These are phyloP conservation scores for Hyparrhenia diplandra DNA, from an alignment of 176 grass and related monocot species.

Conservation along the genomic window DNA sequence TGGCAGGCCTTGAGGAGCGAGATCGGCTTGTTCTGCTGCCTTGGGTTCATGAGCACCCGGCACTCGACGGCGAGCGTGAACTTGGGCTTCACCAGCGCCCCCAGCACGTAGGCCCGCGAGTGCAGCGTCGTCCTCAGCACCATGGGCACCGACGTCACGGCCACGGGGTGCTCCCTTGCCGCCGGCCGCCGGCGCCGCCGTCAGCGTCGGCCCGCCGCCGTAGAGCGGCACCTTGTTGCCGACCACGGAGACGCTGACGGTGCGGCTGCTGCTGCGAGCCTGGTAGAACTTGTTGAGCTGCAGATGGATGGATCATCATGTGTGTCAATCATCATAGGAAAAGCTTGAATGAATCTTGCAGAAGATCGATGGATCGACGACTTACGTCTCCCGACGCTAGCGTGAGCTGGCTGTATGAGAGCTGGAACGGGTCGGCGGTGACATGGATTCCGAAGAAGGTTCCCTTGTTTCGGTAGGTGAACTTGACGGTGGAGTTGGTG, in stretches of 20 bases:
- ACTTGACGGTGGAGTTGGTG: slow-evolving; percentile 72
- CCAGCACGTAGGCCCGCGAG: slow-evolving; percentile 75
- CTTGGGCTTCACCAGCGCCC: slow-evolving; percentile 64
- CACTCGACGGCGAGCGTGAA: slow-evolving; percentile 58
- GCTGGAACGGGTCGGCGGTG: slow-evolving; percentile 42
- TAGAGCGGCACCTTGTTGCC: slow-evolving; percentile 89
- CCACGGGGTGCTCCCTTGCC: slow-evolving; percentile 9
- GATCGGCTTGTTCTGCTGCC: slow-evolving; percentile 55
- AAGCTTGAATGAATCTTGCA: too few species aligned
- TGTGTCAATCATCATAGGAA: too few species aligned
- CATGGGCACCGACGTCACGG: slow-evolving; percentile 42
- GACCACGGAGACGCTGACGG: slow-evolving; percentile 48
- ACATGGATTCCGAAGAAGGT: slow-evolving; percentile 96
- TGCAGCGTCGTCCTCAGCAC: slow-evolving; percentile 54
- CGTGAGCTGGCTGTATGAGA: slow-evolving; percentile 70
- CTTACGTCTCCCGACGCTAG: slow-evolving; percentile 69
- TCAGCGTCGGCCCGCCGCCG: slow-evolving; percentile 69
- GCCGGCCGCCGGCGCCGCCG: slow-evolving; percentile 10
- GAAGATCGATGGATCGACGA: too few species aligned
- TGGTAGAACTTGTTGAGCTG: slow-evolving; percentile 93
- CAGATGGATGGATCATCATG: background rate
- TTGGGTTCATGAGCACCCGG: slow-evolving; percentile 49
- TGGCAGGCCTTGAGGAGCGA: slow-evolving; percentile 53
- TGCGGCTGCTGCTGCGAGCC: slow-evolving; percentile 66
- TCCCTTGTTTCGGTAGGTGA: slow-evolving; percentile 80